Percentiles rank a stretch among this genome's conserved stretches.
These are phyloP conservation scores for Mycena citricolor DNA, from an alignment of 1,284 basidiomycete species.

Conservation along the genomic window DNA sequence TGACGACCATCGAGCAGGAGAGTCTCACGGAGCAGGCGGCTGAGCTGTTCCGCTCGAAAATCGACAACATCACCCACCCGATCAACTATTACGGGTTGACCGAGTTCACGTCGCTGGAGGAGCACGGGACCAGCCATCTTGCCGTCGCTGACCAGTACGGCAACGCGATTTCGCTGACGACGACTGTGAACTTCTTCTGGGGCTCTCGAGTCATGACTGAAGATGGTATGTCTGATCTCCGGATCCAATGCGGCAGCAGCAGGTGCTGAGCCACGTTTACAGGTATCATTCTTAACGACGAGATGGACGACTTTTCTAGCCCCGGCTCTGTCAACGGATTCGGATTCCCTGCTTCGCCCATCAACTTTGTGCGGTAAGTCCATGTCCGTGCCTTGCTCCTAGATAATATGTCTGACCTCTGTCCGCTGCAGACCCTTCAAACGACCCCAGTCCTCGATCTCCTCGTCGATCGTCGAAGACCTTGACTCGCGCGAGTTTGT, in stretches of 20 bases:
- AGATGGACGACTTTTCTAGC: slow-evolving; percentile 31
- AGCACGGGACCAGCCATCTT: slow-evolving; percentile 31
- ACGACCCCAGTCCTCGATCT: slow-evolving; percentile 31
- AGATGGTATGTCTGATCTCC: slow-evolving; percentile 20
- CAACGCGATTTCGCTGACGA: slow-evolving; percentile 30
- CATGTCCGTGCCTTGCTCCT: not conserved
- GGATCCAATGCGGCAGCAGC: not conserved
- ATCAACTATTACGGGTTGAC: slow-evolving; percentile 26
- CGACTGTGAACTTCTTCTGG: slow-evolving; percentile 31
- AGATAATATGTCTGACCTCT: not conserved
- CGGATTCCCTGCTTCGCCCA: slow-evolving; percentile 29
- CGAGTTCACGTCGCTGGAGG: slow-evolving; percentile 24
- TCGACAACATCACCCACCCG: slow-evolving; percentile 27
- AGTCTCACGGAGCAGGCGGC: slow-evolving; percentile 23
- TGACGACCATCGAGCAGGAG: slow-evolving; percentile 25
- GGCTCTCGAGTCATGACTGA: slow-evolving; percentile 28
- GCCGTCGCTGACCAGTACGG: slow-evolving; percentile 28
- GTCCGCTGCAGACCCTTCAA: slow-evolving; percentile 24
- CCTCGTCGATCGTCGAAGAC: slow-evolving; percentile 30
- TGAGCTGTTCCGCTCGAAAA: slow-evolving; percentile 21
- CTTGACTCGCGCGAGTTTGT: slow-evolving; percentile 27
- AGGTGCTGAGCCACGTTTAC: not conserved
- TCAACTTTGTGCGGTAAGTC: slow-evolving; percentile 21
- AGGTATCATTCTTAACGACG: slow-evolving; percentile 24
- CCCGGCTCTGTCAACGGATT: slow-evolving; percentile 28